phyloP scores from a whole-genome alignment of 805 yeast species.

The Candida takata region DNA sequence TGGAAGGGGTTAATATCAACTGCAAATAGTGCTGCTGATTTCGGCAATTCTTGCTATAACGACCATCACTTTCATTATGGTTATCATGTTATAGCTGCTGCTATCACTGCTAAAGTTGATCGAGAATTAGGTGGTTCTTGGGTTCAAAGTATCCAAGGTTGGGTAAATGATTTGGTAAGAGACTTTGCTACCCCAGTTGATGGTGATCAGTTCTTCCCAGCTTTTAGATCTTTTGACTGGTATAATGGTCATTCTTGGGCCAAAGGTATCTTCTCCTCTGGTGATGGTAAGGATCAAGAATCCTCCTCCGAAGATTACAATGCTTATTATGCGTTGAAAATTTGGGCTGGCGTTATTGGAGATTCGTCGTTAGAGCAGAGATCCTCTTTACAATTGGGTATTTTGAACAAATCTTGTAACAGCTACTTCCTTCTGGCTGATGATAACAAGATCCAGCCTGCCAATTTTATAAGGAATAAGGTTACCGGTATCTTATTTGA shows the following conservation, averaged over 20 bases:
- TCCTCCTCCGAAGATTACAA: conserved; percentile 71
- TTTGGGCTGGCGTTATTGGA: conserved; percentile 53
- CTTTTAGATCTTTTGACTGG: conserved; percentile 66
- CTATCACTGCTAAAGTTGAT: conserved; percentile 54
- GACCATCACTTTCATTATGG: conserved; percentile 78
- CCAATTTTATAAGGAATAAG: conserved; percentile 48
- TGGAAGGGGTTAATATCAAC: conserved; percentile 78
- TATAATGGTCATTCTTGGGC: conserved; percentile 77
- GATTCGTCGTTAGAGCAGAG: conserved; percentile 46
- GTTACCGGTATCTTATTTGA: conserved; percentile 73
- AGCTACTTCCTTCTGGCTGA: conserved; percentile 47
- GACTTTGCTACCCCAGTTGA: conserved; percentile 58
- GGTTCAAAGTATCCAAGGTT: conserved; percentile 41
- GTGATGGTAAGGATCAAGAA: conserved; percentile 75
- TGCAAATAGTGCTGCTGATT: conserved; percentile 56
- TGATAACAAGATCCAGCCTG: conserved; percentile 51
- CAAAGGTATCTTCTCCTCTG: conserved; percentile 59
- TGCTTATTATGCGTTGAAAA: conserved; percentile 58
- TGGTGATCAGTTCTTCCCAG: conserved; percentile 54
- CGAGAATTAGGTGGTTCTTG: conserved; percentile 42
- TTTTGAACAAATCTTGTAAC: conserved; percentile 46
- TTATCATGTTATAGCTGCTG: conserved; percentile 66
- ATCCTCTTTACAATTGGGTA: conserved; percentile 54
- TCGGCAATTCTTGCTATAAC: conserved; percentile 64
- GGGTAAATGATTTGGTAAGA: conserved; percentile 54